Evolutionary conservation across 75 land plant species (phyloP).

Genomic region (Cunninghamia lanceolata): DNA sequence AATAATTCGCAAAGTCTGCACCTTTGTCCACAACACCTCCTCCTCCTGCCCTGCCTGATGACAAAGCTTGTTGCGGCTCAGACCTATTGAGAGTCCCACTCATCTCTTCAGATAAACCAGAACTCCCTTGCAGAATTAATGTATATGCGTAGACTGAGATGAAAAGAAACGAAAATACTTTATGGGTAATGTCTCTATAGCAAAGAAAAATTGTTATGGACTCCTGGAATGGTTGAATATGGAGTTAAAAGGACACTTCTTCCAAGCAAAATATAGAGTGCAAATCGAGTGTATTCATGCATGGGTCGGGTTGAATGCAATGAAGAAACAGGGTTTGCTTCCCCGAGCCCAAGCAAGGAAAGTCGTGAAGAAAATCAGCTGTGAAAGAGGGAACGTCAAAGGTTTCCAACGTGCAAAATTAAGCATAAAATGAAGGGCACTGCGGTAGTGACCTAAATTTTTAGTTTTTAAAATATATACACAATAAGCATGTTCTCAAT

Average conservation of each 20-base stretch:
- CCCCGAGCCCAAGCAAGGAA: background rate
- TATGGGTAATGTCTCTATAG: background rate
- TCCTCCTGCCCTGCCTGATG: background rate
- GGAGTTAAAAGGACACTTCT: background rate
- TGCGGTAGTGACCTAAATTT: background rate
- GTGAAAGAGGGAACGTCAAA: background rate
- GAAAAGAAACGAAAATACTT: background rate
- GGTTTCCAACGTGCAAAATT: background rate
- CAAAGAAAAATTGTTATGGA: background rate
- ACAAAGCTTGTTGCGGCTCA: background rate
- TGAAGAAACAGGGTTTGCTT: background rate
- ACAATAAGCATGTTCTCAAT: too few relatives aligned
- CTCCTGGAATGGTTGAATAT: background rate
- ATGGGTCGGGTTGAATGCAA: background rate
- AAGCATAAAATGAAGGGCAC: background rate
- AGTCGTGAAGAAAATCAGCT: background rate
- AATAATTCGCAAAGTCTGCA: conserved; percentile 95
- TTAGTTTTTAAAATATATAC: background rate
- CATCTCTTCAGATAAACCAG: background rate
- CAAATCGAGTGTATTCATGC: background rate
- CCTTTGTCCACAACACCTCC: conserved; percentile 60
- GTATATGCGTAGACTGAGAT: background rate
- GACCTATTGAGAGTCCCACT: background rate
- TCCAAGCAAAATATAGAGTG: background rate
- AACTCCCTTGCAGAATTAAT: background rate